These are phyloP conservation scores for Insectozyma bohioensis DNA, from an alignment of 1,139 yeast species.

Conservation along the genomic window DNA sequence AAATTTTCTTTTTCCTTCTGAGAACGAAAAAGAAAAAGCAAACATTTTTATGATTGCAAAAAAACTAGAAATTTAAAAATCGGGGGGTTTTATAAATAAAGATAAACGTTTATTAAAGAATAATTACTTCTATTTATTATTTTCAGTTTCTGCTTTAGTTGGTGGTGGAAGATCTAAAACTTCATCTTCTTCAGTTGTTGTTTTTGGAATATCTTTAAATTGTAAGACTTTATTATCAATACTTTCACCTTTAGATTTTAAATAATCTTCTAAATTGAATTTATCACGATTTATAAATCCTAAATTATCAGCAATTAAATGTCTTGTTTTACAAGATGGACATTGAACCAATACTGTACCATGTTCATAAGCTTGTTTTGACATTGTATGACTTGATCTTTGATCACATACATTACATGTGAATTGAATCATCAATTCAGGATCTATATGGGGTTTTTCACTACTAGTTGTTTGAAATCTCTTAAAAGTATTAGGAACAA, in stretches of 20 bases:
- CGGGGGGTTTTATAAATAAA: too few species aligned
- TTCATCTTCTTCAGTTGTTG: conserved; percentile 30
- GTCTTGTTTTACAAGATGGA: conserved; percentile 87
- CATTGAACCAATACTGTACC: conserved; percentile 92
- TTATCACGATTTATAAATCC: conserved; percentile 75
- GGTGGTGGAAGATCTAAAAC: conserved; percentile 17
- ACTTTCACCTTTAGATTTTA: conserved; percentile 72
- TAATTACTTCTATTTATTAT: too few species aligned
- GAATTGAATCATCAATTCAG: conserved; percentile 72
- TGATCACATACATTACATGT: conserved; percentile 88
- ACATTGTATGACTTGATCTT: conserved; percentile 81
- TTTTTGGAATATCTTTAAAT: conserved; percentile 74
- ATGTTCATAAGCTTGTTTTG: conserved; percentile 84
- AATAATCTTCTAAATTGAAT: conserved; percentile 77
- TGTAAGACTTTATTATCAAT: conserved; percentile 67
- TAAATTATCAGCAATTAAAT: conserved; percentile 89
- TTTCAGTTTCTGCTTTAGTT: too few species aligned
- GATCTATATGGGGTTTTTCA: conserved; percentile 2
- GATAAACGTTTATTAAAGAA: too few species aligned
- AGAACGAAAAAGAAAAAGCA: too few species aligned
- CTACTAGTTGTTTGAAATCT: conserved; percentile 2
- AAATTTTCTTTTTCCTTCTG: too few species aligned
- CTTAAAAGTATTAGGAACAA: not conserved
- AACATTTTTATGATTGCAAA: too few species aligned
- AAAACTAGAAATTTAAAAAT: too few species aligned